Conservation (phyloP, 768 basidiomycete genomes). For the Thelephora aurantiotincta region DNA sequence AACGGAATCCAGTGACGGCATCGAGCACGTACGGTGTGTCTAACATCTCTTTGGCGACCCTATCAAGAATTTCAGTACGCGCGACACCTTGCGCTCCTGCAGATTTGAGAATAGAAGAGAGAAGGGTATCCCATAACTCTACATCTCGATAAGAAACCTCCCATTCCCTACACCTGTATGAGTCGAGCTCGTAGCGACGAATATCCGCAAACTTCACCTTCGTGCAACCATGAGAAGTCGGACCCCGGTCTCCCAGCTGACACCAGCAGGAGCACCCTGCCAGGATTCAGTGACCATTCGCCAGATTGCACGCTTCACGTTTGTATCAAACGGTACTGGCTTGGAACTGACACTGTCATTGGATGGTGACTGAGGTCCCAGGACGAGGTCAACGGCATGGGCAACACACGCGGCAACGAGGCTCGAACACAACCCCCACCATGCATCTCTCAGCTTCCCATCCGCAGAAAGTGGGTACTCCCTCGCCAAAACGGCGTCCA, state of each 20-base stretch:
- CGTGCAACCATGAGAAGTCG: constrained; percentile 34
- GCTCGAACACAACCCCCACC: constrained; percentile 35
- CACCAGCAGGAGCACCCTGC: constrained; percentile 12
- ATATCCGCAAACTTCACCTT: constrained; percentile 20
- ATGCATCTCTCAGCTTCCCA: constrained; percentile 23
- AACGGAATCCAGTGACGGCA: too few relatives aligned
- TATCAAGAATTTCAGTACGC: too few relatives aligned
- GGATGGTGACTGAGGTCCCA: constrained; percentile 7
- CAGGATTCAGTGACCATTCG: constrained; percentile 23
- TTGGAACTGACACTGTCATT: constrained; percentile 17
- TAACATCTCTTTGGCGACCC: too few relatives aligned
- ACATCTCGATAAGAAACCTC: constrained; percentile 26
- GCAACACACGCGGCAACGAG: constrained; percentile 24
- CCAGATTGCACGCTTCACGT: constrained; percentile 36
- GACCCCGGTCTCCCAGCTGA: constrained; percentile 26
- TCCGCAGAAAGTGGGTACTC: constrained; percentile 25
- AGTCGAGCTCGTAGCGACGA: constrained; percentile 1
- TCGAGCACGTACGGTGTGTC: too few relatives aligned
- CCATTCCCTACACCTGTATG: constrained; percentile 27
- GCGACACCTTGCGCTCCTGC: too few relatives aligned
- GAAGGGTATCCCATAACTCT: constrained; percentile 23
- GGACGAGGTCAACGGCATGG: too few relatives aligned
- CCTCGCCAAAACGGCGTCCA: constrained; percentile 29
- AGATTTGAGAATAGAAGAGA: too few relatives aligned
- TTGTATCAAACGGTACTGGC: constrained; percentile 16